Evolutionary conservation across 1,139 yeast species (phyloP).

Genomic region (Pneumocystis wakefieldiae): DNA sequence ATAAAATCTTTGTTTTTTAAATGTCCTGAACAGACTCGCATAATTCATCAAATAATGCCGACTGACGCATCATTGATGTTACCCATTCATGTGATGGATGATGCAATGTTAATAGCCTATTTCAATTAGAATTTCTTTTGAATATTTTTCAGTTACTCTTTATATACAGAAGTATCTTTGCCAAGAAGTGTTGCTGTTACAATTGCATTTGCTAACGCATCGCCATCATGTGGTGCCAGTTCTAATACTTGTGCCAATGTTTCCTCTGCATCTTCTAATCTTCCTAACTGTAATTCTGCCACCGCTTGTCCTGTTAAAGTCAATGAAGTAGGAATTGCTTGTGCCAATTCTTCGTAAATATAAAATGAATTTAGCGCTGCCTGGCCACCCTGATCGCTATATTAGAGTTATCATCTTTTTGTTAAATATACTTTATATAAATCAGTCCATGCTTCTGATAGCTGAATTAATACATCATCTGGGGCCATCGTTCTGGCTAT

Average conservation of each 20-base stretch:
- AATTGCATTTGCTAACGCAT: constrained; percentile 44
- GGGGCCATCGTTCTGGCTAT: constrained; percentile 37
- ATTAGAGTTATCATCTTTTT: no score
- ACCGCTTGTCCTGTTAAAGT: constrained; percentile 35
- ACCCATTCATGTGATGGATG: neutral
- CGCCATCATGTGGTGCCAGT: constrained; percentile 29
- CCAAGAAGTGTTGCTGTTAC: constrained; percentile 39
- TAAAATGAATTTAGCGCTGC: constrained; percentile 48
- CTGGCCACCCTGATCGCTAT: constrained; percentile 35
- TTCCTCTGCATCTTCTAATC: constrained; percentile 35
- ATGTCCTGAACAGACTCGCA: neutral
- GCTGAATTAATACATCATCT: constrained; percentile 52
- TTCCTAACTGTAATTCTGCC: constrained; percentile 33
- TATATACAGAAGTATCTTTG: neutral
- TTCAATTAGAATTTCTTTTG: neutral
- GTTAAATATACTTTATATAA: constrained; percentile 25
- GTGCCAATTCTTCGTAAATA: constrained; percentile 57
- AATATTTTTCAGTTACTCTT: neutral
- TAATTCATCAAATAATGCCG: neutral
- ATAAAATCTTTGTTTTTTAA: neutral
- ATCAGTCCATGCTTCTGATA: constrained; percentile 53
- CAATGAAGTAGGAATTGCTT: constrained; percentile 30
- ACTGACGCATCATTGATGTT: neutral
- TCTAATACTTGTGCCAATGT: constrained; percentile 32
- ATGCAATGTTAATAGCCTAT: neutral